A percentile compares a stretch with the other conserved stretches of the same genome.
These are phyloP conservation scores for Catharanthus roseus DNA, from an alignment of 257 asterid species.

Conservation along the genomic window DNA sequence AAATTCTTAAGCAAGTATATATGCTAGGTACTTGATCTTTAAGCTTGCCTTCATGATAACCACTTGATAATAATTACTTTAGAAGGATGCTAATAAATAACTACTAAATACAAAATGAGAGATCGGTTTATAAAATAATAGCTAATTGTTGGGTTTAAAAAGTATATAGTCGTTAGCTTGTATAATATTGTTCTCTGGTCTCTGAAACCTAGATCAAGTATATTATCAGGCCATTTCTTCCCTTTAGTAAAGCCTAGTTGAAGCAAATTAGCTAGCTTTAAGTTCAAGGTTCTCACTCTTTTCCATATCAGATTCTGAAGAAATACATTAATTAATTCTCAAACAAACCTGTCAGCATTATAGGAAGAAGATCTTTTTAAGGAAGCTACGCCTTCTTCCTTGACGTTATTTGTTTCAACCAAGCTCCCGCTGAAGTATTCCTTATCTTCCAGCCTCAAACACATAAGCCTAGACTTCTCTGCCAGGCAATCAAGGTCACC, in stretches of 20 bases:
- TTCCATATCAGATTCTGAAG: background rate
- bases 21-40: background rate
- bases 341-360: constrained; percentile 67
- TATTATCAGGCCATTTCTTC: background rate
- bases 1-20: too few relatives aligned
- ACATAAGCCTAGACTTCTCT: constrained; percentile 59
- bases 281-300: background rate
- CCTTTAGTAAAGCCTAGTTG: background rate
- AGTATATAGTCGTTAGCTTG: background rate
- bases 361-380: constrained; percentile 81
- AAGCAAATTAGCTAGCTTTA: constrained; percentile 1
- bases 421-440: constrained; percentile 93
- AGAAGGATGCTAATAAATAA: background rate
- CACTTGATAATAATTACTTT: background rate
- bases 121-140: background rate
- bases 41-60: background rate
- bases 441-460: constrained; percentile 69
- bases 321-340: background rate
- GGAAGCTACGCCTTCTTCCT: constrained; percentile 62
- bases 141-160: background rate
- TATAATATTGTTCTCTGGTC: background rate
- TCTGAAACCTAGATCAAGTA: background rate
- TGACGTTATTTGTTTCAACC: constrained; percentile 60
- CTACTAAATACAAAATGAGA: background rate
- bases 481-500: constrained; percentile 74